These are phyloP conservation scores for Veloporphyrellus conicus DNA, from an alignment of 1,284 basidiomycete species.

Conservation along the genomic window DNA sequence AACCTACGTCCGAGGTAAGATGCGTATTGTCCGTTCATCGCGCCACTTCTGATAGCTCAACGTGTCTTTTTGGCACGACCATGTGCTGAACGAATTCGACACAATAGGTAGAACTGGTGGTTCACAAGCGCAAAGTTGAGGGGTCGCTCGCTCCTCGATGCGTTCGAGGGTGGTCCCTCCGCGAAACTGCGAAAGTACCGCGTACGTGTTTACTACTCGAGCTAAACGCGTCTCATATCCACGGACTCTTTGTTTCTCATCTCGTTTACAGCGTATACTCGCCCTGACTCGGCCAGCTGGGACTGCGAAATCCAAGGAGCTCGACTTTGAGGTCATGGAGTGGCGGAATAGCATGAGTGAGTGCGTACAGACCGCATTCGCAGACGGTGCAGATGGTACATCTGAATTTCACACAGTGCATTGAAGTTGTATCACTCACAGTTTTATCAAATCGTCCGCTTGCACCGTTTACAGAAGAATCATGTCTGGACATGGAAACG, in stretches of 20 bases:
- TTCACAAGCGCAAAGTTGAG: slow-evolving; percentile 83
- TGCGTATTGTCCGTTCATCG: neutral
- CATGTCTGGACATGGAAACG: slow-evolving; percentile 47
- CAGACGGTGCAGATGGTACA: slow-evolving; percentile 10
- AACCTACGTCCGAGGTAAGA: slow-evolving; percentile 61
- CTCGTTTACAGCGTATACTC: slow-evolving; percentile 66
- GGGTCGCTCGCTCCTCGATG: slow-evolving; percentile 84
- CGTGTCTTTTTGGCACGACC: neutral
- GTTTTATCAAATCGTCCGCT: no score
- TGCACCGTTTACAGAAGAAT: slow-evolving; percentile 10
- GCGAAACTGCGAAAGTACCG: slow-evolving; percentile 73
- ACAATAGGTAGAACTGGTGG: slow-evolving; percentile 67
- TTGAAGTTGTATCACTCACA: no score
- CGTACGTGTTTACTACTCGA: slow-evolving; percentile 41
- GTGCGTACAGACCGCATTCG: slow-evolving; percentile 7
- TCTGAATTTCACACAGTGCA: neutral
- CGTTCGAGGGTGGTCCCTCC: slow-evolving; percentile 66
- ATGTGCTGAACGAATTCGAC: no score
- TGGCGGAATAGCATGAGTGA: slow-evolving; percentile 71
- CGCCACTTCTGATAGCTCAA: neutral
- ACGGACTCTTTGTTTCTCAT: neutral
- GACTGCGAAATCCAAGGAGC: slow-evolving; percentile 75
- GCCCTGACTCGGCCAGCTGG: slow-evolving; percentile 88
- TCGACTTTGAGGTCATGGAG: slow-evolving; percentile 81
- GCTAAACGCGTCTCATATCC: neutral